Base-by-base conservation (phyloP, 768 basidiomycete species). In the Floccularia luteovirens region DNA sequence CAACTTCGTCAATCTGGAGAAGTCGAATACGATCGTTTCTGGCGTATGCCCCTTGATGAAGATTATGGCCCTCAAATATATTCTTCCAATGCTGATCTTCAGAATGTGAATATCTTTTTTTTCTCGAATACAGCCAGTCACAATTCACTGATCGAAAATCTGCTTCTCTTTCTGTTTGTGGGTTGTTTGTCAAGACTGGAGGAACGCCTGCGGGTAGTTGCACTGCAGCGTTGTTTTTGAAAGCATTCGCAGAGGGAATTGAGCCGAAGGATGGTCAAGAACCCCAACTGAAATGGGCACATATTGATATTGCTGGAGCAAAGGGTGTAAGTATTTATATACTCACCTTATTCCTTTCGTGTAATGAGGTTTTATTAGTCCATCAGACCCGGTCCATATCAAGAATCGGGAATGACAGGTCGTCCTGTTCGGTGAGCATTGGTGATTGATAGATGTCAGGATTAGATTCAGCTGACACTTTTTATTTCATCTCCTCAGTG, bases 41-140 rank as follows among this genome's bases (percentile, higher is more conserved):
- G 90, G 90, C 77, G 90, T 20, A 78, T 92, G 80, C 90, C 90
- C 8, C 74, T 93, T 39, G 82, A 88, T 49, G 86, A 89, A 31
- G 86, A 81, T 42, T 93, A 71, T 48, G 78, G 75, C 1, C 74
- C 77, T 10, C 87, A 88, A 55, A 91, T 93, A 50, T 60, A 79
- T 55, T 69, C 69, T 5, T 81, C 78, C 20, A 89, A 88, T 50
- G 88, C 87, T 19, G 89, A 91, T 57, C 66, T 91, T 23, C 81
- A 82, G 60, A 91, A 90, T 49, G 80, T 82, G 16, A 8, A 19
- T 34, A 54, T 3, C 17, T 21, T 2, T 17, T 19, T 30, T 13
- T 16, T 11, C 7, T 24, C 38, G 22, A 45, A 39, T 22, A 36
- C 2, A 22, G 16, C n/a, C n/a, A 13, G 19, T n/a, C n/a, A n/a